Base-by-base conservation (phyloP, 1,139 yeast genomes). In the Diutina neorugosa region DNA sequence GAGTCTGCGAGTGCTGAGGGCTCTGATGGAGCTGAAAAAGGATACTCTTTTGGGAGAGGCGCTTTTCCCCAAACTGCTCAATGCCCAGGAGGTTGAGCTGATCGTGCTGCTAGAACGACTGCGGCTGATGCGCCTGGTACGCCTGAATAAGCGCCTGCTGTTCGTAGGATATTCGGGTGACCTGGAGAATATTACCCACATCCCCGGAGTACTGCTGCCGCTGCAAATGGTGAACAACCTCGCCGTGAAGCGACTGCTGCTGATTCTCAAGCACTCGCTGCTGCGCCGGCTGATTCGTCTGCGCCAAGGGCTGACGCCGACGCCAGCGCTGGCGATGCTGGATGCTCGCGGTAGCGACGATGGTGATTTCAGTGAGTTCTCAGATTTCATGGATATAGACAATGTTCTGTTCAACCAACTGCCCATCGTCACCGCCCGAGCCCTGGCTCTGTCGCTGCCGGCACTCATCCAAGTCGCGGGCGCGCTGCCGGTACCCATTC, bases 51-150 rank as follows among this genome's bases (percentile, higher is more conserved):
- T 40, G 25, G 91, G 93, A 12, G 91, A 84, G 55, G 79, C 82
- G 0, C 67, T 85, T 46, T 86, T 86, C 63, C 95, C 94, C 0
- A 85, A 82, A 61, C 77, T 81, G 2, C 69, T 86, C 50, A 82
- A 76, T 57, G 72, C 78, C 0, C 81, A 77, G 54, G 95, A 86
- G 63, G 87, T 86, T 16, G 88, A 84, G 59, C 81, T 86, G 52
- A 86, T 86, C 56, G 84, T 84, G 1, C 79, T 88, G 4, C 63
- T 86, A 51, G 95, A 86, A 63, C 74, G 91, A 57, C 78, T 85
- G 18, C 70, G 88, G 57, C 83, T 90, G 2, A 69, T 80, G 66
- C 71, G 69, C 57, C 80, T 84, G 1, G 66, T 75, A 11, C 70
- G 60, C 60, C 57, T 59, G 27, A 57, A 59, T 44, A 73, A 74